Base-by-base conservation (phyloP, 768 basidiomycete species). In the Suillus subalutaceus region DNA sequence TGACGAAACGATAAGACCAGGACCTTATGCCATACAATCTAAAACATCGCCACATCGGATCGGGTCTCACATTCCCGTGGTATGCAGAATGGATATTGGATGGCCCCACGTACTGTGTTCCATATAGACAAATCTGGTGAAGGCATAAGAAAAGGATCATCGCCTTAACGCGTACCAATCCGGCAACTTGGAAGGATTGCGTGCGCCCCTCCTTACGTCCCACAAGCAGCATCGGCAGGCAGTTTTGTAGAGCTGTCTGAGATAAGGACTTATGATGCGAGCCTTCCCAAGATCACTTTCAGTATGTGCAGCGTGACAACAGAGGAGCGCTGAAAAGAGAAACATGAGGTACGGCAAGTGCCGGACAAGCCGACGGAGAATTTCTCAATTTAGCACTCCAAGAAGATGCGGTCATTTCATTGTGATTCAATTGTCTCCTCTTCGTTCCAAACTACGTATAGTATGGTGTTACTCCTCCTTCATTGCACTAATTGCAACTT, bases 361-460 rank as follows among this genome's bases (percentile, higher is more conserved):
- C 58, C 58, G 40, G 38, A 12, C 18, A 59, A n/a, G 7, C 38
- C 15, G 57, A 20, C 30, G 52, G 52, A 53, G 18, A 16, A 35
- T 15, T 53, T 53, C 15, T 16, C 8, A 30, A 53, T 50, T 37
- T 38, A n/a, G 37, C 55, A 37, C 55, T 56, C 35, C 68, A 68
- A 32, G 4, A 74, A 48, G 65, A 52, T 70, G 56, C 40, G 76
- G 74, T 67, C 70, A 75, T 65, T 56, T 56, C 52, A 59, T 65
- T 86, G 32, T 83, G 81, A 77, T 53, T 52, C 50, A 52, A 52
- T 87, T 71, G 48, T 75, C 85, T 71, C 85, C 84, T 64, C 73
- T 85, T 57, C 80, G 80, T 50, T n/a, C 41, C 63, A 58, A n/a
- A 43, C 63, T 61, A 57, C 63, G 40, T 35, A 59, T 60, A 58